Evolutionary conservation across 495 filamentous ascomycete genomes (phyloP).

Genomic region (Penicillium fimorum): DNA sequence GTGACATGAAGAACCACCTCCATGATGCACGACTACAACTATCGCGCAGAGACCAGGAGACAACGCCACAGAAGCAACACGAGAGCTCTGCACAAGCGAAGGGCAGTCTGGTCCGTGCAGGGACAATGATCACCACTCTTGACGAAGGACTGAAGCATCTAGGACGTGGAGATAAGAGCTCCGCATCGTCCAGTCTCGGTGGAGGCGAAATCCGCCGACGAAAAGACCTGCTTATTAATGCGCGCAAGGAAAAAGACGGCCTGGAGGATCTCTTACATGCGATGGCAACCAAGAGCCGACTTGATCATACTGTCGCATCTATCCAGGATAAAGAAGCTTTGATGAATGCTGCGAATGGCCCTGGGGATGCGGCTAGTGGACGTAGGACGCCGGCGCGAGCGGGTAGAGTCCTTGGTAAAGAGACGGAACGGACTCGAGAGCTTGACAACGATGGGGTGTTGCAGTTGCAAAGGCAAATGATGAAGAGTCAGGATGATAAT

Average conservation of each 20-base stretch:
- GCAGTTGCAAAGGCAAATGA: conserved; percentile 78
- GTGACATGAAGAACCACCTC: conserved; percentile 76
- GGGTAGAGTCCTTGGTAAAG: conserved; percentile 78
- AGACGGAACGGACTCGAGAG: conserved; percentile 85
- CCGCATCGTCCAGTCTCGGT: conserved; percentile 50
- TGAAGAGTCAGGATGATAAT: conserved; percentile 81
- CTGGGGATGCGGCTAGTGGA: conserved; percentile 10
- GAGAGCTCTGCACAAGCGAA: conserved; percentile 83
- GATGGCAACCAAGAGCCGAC: conserved; percentile 58
- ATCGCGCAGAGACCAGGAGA: conserved; percentile 71
- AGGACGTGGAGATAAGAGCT: conserved; percentile 13
- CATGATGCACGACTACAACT: conserved; percentile 78
- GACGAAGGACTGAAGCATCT: conserved; percentile 66
- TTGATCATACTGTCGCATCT: conserved; percentile 49
- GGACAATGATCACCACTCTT: conserved; percentile 62
- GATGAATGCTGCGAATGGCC: conserved; percentile 22
- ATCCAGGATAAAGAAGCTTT: conserved; percentile 58
- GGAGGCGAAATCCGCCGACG: conserved; percentile 86
- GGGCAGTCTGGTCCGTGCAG: conserved; percentile 72
- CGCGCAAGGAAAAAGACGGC: conserved; percentile 80
- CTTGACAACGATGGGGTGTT: conserved; percentile 87
- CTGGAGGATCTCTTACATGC: conserved; percentile 77
- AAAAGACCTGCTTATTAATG: conserved; percentile 73
- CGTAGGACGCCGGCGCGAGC: conserved; percentile 34
- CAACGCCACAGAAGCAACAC: conserved; percentile 62